phyloP scores from a whole-genome alignment of 331 rosid genomes.

The Prunus yedoensis region DNA sequence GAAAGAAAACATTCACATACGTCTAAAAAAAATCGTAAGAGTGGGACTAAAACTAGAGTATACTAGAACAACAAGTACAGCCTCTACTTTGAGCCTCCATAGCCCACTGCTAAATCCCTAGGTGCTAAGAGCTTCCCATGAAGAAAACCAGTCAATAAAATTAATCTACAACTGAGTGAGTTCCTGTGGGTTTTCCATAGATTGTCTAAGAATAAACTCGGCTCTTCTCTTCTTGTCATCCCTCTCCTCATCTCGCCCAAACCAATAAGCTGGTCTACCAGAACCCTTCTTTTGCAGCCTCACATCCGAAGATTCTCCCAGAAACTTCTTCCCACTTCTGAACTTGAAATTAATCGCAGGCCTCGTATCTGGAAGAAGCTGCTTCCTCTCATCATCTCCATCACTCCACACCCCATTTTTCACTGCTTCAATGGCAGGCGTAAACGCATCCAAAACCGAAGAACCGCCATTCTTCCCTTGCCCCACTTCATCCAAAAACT shows the following conservation, averaged over 20 bases:
- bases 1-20: slow-evolving; percentile 32
- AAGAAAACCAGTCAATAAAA: slow-evolving; percentile 32
- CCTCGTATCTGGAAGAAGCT: slow-evolving; percentile 49
- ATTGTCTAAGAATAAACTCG: slow-evolving; percentile 78
- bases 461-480: slow-evolving; percentile 41
- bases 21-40: slow-evolving; percentile 33
- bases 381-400: slow-evolving; percentile 50
- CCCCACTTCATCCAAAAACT: slow-evolving; percentile 30
- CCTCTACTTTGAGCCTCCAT: slow-evolving; percentile 22
- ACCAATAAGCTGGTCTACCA: slow-evolving; percentile 37
- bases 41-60: slow-evolving; percentile 40
- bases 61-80: slow-evolving; percentile 31
- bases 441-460: slow-evolving; percentile 69
- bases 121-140: background rate
- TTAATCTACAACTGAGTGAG: slow-evolving; percentile 71
- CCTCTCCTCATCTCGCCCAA: slow-evolving; percentile 72
- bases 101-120: slow-evolving; percentile 24
- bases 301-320: slow-evolving; percentile 65
- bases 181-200: slow-evolving; percentile 83
- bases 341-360: slow-evolving; percentile 75
- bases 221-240: slow-evolving; percentile 95
- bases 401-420: slow-evolving; percentile 52
- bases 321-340: slow-evolving; percentile 71
- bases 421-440: slow-evolving; percentile 77
- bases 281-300: slow-evolving; percentile 64